phyloP scores from a whole-genome alignment of 2,329 filamentous ascomycete genomes.

The Xylariaceae sp. region DNA sequence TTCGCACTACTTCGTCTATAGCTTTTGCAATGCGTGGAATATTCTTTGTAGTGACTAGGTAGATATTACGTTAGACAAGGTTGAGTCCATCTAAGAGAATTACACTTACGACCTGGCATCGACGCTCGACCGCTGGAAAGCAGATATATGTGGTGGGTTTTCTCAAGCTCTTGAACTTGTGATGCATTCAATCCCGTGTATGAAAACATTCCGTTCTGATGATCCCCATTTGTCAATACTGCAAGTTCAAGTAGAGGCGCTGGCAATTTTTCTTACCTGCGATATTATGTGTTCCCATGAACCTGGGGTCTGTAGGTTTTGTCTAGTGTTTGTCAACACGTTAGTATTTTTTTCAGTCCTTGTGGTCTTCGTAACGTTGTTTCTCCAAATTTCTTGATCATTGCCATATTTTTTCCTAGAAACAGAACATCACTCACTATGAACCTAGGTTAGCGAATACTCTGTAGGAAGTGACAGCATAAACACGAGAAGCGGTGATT shows the following conservation, averaged over 20 bases:
- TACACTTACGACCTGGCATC: conserved; percentile 29
- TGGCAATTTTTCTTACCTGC: too few relatives aligned
- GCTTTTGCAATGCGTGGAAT: conserved; percentile 1
- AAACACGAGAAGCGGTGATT: conserved; percentile 30
- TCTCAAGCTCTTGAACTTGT: conserved; percentile 29
- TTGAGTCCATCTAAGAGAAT: background rate
- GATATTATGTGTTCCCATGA: too few relatives aligned
- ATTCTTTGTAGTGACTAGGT: conserved; percentile 4
- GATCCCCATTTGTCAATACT: too few relatives aligned
- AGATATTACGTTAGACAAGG: background rate
- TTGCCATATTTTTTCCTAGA: too few relatives aligned
- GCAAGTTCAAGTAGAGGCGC: too few relatives aligned
- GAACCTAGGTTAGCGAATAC: background rate
- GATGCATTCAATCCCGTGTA: conserved; percentile 32
- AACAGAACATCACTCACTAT: background rate
- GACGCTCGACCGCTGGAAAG: conserved; percentile 31
- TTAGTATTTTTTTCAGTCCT: too few relatives aligned
- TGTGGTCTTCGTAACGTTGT: too few relatives aligned
- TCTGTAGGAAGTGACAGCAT: conserved; percentile 21
- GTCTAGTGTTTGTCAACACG: too few relatives aligned
- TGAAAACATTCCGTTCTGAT: conserved; percentile 39
- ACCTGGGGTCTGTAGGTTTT: too few relatives aligned
- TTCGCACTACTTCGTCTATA: conserved; percentile 4
- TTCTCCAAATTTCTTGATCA: too few relatives aligned
- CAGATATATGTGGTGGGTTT: conserved; percentile 34